Percentiles rank a stretch among this genome's conserved stretches.
phyloP scores from a whole-genome alignment of 129 eudicot species.

The Escallonia herrerae region DNA sequence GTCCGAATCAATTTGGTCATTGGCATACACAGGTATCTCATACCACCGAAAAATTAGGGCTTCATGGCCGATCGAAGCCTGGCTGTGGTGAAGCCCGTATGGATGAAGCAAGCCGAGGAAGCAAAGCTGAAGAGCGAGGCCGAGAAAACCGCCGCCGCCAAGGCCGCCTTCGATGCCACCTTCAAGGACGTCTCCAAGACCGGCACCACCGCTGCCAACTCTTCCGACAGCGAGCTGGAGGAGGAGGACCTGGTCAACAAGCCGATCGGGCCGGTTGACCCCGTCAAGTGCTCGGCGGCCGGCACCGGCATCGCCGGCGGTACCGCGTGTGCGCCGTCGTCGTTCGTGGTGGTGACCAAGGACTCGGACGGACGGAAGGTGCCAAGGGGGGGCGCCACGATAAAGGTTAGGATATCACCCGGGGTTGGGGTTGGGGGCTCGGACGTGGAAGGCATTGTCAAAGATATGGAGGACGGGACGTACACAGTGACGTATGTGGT shows the following conservation, averaged over 20 bases:
- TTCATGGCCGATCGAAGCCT: conserved; percentile 67
- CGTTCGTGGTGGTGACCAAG: conserved; percentile 74
- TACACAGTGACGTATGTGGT: conserved; percentile 88
- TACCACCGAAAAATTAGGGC: conserved; percentile 18
- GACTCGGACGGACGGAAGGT: conserved; percentile 83
- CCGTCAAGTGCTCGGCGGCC: conserved; percentile 87
- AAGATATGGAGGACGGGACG: conserved; percentile 93
- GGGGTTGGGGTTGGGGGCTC: conserved; percentile 87
- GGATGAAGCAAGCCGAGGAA: conserved; percentile 97
- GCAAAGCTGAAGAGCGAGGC: conserved; percentile 93
- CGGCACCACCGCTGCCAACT: conserved; percentile 33
- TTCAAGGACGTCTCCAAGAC: conserved; percentile 58
- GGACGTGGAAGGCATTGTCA: conserved; percentile 89
- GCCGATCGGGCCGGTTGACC: conserved; percentile 91
- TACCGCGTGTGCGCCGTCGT: conserved; percentile 70
- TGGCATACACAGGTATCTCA: no score
- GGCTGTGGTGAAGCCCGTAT: conserved; percentile 73
- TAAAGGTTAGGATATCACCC: conserved; percentile 73
- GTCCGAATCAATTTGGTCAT: no score
- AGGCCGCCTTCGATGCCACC: conserved; percentile 97
- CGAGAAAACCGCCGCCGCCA: conserved; percentile 90
- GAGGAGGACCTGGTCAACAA: conserved; percentile 60
- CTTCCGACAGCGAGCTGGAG: conserved; percentile 57
- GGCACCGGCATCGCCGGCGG: conserved; percentile 97
- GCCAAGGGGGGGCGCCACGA: conserved; percentile 62